Evolutionary conservation across 495 filamentous ascomycete genomes (phyloP), one percentile per base, ranked within the genome.

Genomic region (Glarea lozoyensis): DNA sequence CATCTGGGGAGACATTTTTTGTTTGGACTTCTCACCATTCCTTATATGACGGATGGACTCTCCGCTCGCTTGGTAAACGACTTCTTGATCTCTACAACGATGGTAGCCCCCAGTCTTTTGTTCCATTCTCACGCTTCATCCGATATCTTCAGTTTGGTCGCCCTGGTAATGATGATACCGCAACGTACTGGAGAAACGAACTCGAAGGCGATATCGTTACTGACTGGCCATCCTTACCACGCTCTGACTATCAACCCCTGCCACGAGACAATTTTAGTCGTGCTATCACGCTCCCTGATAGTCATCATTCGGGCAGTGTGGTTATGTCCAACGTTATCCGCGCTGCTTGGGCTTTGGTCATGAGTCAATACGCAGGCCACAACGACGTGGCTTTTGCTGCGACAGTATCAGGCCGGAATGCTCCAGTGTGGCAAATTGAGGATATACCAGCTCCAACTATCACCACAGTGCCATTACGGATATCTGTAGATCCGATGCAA

Each of bases 41-140:
- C 16, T 23, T 48, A 5, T 40, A 48, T 27, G 45, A 48, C 20
- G 45, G 40, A 4, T 48, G 37, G 37, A 42, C 34, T 12, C 10
- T 40, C 10, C 25, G 25, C 7, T 29, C 25, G 7, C 25, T 29
- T 29, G 25, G 25, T 7, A 36, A 17, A 11, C 33, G 33, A 17
- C 33, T 36, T 16, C 6, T 36, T 11, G 33, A 36, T 36, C 33
- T 36, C 16, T 11, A 36, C 33, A 11, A 11, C 16, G 16, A 15
- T 36, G 33, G 33, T 7, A 15, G 7, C 7, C 16, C 10, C 6
- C 10, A 36, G 33, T 36, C 33, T 36, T 17, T 17, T 11, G 10
- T 11, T 11, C 33, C 33, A 11, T 36, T 11, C 33, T 11, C 10
- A 17, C 33, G 33, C 10, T 36, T 36, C 16, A 36, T 36, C 33